Evolutionary conservation across 2,329 filamentous ascomycete genomes (phyloP), one percentile per base, ranked within the genome.

Genomic region (Neospermospora avenae): DNA sequence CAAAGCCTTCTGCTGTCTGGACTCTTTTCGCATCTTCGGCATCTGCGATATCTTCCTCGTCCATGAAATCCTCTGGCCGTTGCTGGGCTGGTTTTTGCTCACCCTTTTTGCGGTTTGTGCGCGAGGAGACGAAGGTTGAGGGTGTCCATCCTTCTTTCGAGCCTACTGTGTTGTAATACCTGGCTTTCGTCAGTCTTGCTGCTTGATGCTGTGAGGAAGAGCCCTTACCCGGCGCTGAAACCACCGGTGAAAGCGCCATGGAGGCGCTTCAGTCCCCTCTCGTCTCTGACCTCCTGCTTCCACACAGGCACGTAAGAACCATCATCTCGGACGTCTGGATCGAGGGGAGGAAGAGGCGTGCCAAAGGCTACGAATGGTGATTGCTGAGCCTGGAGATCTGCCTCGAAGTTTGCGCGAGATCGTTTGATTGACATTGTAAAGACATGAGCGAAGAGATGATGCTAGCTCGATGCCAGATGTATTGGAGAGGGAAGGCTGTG

Each of bases 111-210:
- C 92, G 89, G 69, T 90, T 91, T 41, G 84, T 78, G 24, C 95
- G 89, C 55, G 93, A 97, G 6, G 93, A 98, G 10, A 96, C 87
- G 74, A 98, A 99, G 0, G 90, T 89, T 22, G 91, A 87, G 1
- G 95, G 95, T 0, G 91, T 88, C 93, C 93, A 99, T 78, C 95
- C 95, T 80, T 99, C 93, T 75, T 98, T 98, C 59, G 93, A 97
- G 56, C 95, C 95, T 67, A 98, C 95, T 4, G 93, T 96, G 74
- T 99, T 99, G 78, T 95, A 98, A 77, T 98, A 97, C 68, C 91
- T 93, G 60, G 4, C 22, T 31, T 71, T 69, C 62, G 67, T 70
- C 68, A 67, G 64, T 63, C n/a, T 31, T 24, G 51, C 4, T 45
- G 7, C 22, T 24, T 25, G 45, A 18, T 24, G 3, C 7, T 20